phyloP scores from a whole-genome alignment of 805 yeast species.

The Wickerhamomyces kurtzmanii region DNA sequence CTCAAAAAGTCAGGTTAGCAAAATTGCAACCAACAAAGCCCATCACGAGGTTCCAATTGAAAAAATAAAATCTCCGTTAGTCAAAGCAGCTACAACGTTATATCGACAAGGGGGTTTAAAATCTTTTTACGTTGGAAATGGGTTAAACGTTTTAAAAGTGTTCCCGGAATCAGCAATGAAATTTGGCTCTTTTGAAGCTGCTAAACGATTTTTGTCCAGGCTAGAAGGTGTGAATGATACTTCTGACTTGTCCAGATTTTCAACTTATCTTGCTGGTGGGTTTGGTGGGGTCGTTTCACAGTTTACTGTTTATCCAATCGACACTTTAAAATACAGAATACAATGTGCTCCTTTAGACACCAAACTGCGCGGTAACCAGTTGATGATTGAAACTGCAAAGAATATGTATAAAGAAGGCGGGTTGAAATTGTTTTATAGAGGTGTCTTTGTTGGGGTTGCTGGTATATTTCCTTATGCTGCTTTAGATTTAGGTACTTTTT shows the following conservation, averaged over 20 bases:
- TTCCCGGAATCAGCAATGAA: slow-evolving; percentile 97
- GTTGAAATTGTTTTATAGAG: slow-evolving; percentile 68
- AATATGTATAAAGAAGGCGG: slow-evolving; percentile 82
- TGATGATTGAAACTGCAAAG: slow-evolving; percentile 58
- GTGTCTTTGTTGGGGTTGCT: slow-evolving; percentile 80
- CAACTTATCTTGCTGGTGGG: slow-evolving; percentile 93
- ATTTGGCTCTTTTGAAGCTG: slow-evolving; percentile 89
- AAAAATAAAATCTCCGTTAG: slow-evolving; percentile 61
- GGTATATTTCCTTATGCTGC: slow-evolving; percentile 99
- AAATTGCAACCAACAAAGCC: too few relatives aligned
- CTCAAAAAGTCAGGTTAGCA: slow-evolving; percentile 38
- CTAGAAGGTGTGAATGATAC: slow-evolving; percentile 72
- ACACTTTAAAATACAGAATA: slow-evolving; percentile 84
- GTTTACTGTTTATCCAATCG: slow-evolving; percentile 89
- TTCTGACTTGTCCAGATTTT: slow-evolving; percentile 55
- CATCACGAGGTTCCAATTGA: slow-evolving; percentile 24
- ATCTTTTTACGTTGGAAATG: slow-evolving; percentile 92
- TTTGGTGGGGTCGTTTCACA: slow-evolving; percentile 93
- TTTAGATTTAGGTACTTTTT: slow-evolving; percentile 86
- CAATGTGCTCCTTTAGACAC: slow-evolving; percentile 84
- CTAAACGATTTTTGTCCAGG: slow-evolving; percentile 62
- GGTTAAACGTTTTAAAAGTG: slow-evolving; percentile 84
- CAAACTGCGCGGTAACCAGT: slow-evolving; percentile 45
- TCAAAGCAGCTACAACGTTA: slow-evolving; percentile 70
- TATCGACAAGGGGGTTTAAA: slow-evolving; percentile 84